A percentile compares a stretch with the other conserved stretches of the same genome.
Conservation (phyloP, 352 stramenopile species). For the Thalassiosira mediterranea region DNA sequence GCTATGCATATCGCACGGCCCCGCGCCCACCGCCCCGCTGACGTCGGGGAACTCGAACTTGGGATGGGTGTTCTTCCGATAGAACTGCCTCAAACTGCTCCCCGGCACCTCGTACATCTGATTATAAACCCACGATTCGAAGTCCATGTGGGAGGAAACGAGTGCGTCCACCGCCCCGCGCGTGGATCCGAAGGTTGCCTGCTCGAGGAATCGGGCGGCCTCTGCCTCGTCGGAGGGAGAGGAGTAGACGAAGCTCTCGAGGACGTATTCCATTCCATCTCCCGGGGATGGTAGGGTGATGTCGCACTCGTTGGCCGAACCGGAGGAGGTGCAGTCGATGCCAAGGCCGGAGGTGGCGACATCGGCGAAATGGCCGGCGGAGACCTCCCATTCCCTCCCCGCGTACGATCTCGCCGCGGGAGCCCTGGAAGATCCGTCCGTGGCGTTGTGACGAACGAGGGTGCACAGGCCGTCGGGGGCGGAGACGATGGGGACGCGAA, state of each 20-base stretch:
- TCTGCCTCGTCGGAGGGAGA: conserved; percentile 5
- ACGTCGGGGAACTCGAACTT: conserved; percentile 13
- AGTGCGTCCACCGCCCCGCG: conserved; percentile 12
- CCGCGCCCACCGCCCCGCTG: not conserved
- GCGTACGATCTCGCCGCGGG: conserved; percentile 54
- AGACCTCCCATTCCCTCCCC: conserved; percentile 41
- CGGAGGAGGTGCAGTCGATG: not conserved
- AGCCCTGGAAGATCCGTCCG: not conserved
- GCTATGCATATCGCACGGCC: conserved; percentile 13
- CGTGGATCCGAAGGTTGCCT: conserved; percentile 55
- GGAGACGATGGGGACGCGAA: not conserved
- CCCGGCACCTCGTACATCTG: conserved; percentile 10
- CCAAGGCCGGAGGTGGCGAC: not conserved
- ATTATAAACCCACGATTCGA: conserved; percentile 1
- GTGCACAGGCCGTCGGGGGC: not conserved
- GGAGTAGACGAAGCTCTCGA: not conserved
- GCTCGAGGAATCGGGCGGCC: conserved; percentile 57
- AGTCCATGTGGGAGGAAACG: conserved; percentile 6
- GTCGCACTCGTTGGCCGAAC: not conserved
- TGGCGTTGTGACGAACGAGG: not conserved
- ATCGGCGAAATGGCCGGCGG: conserved; percentile 9
- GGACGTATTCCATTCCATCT: conserved; percentile 6
- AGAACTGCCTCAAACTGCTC: conserved; percentile 16
- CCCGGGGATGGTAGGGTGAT: conserved; percentile 4
- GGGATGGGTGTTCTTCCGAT: conserved; percentile 7